phyloP scores from a whole-genome alignment of 306 rosid species.

The Gynostemma pentaphyllum region DNA sequence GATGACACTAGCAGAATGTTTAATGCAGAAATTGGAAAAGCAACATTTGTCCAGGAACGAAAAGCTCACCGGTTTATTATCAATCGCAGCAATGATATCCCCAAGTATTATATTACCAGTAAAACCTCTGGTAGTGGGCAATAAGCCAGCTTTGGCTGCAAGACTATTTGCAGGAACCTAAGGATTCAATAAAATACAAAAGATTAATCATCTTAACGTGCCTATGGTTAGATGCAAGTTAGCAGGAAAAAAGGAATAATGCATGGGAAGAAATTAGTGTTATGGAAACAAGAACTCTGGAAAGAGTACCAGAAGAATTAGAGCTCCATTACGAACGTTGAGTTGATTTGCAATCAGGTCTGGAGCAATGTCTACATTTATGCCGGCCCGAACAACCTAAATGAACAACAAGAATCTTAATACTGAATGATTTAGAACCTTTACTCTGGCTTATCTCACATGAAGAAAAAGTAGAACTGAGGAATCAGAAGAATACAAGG shows the following conservation, averaged over 20 bases:
- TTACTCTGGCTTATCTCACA: neutral
- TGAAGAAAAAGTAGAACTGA: neutral
- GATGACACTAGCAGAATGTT: too few species aligned
- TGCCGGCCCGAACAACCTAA: constrained; percentile 75
- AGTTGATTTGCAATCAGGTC: constrained; percentile 80
- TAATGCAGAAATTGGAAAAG: neutral
- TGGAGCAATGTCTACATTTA: constrained; percentile 78
- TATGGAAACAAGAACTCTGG: too few species aligned
- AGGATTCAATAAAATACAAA: neutral
- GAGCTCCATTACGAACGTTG: constrained; percentile 88
- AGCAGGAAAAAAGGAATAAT: neutral
- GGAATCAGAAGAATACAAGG: neutral
- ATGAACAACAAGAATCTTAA: constrained; percentile 12
- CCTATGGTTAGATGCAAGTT: neutral
- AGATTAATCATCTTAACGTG: neutral
- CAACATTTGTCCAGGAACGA: constrained; percentile 12
- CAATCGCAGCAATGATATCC: constrained; percentile 69
- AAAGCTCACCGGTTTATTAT: constrained; percentile 64
- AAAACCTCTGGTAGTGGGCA: constrained; percentile 77
- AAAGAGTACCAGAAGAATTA: constrained; percentile 51
- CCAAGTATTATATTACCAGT: constrained; percentile 85
- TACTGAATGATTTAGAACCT: neutral
- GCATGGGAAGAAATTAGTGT: neutral
- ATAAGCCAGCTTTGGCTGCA: constrained; percentile 76
- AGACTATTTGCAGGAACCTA: constrained; percentile 78